phyloP scores from a whole-genome alignment of 2,329 filamentous ascomycete species.

The Tolypocladium tropicale region DNA sequence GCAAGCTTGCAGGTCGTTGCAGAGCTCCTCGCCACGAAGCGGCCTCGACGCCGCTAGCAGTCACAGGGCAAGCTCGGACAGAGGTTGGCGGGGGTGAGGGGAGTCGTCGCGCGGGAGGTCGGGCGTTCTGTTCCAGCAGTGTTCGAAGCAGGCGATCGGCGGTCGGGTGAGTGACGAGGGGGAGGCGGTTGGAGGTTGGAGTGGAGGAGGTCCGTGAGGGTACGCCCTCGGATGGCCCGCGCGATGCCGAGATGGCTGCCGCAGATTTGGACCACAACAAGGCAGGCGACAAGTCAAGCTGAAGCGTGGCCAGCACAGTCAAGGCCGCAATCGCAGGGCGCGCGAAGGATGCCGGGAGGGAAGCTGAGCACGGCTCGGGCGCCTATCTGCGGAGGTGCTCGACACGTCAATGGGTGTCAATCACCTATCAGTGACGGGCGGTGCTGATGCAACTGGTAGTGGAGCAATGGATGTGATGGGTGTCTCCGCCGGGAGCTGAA shows the following conservation, averaged over 20 bases:
- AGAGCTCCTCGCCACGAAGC: background rate
- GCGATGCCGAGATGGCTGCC: background rate
- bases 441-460: background rate
- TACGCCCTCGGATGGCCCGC: background rate
- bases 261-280: background rate
- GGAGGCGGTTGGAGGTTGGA: background rate
- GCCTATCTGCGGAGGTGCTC: slow-evolving; percentile 2
- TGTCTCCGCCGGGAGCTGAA: background rate
- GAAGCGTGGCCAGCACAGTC: background rate
- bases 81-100: background rate
- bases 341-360: background rate
- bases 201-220: background rate
- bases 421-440: background rate
- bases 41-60: background rate
- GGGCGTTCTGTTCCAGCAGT: background rate
- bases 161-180: background rate
- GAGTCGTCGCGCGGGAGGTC: background rate
- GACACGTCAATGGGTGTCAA: slow-evolving; percentile 1
- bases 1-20: background rate
- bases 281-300: background rate
- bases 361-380: background rate
- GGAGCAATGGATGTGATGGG: background rate
- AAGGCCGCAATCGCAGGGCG: background rate
- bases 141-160: background rate
- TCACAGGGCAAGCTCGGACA: background rate